A percentile compares a stretch with the other conserved stretches of the same genome.
phyloP scores from a whole-genome alignment of 2,329 filamentous ascomycete species.

The Ceratocystis destructans region DNA sequence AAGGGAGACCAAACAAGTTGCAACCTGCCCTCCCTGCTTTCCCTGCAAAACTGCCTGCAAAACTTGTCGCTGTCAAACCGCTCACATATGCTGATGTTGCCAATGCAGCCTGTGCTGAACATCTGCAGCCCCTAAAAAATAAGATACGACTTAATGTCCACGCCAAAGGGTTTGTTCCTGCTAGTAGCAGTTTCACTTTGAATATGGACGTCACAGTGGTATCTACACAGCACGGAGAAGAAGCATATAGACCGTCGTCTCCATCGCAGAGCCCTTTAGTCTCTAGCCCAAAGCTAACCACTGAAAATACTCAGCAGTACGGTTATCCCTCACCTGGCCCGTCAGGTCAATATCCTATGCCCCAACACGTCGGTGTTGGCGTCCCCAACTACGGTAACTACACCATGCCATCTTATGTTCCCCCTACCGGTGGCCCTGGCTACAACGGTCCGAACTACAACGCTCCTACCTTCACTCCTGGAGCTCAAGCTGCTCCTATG shows the following conservation, averaged over 20 bases:
- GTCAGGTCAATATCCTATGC: slow-evolving; percentile 6
- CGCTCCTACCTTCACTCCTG: slow-evolving; percentile 15
- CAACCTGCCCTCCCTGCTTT: neutral
- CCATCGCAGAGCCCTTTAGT: neutral
- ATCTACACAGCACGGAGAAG: neutral
- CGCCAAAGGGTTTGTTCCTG: slow-evolving; percentile 10
- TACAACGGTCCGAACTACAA: slow-evolving; percentile 24
- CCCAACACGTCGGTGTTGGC: slow-evolving; percentile 26
- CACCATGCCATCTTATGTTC: slow-evolving; percentile 34
- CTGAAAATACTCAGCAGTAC: slow-evolving; percentile 3
- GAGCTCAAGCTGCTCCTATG: slow-evolving; percentile 48
- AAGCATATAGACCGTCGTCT: neutral
- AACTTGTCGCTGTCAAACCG: neutral
- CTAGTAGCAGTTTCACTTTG: slow-evolving; percentile 2
- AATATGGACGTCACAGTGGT: neutral
- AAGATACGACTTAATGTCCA: slow-evolving; percentile 22
- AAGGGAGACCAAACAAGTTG: neutral
- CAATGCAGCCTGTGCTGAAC: neutral
- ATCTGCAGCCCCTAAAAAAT: neutral
- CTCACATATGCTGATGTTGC: slow-evolving; percentile 4
- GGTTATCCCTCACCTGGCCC: slow-evolving; percentile 12
- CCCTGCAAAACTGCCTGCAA: neutral
- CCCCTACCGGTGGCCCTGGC: slow-evolving; percentile 31
- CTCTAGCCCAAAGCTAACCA: slow-evolving; percentile 3
- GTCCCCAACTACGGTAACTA: slow-evolving; percentile 30